Percentiles rank a stretch among this genome's conserved stretches.
Evolutionary conservation across 805 yeast species (phyloP).

Genomic region (Metschnikowia koreensis): DNA sequence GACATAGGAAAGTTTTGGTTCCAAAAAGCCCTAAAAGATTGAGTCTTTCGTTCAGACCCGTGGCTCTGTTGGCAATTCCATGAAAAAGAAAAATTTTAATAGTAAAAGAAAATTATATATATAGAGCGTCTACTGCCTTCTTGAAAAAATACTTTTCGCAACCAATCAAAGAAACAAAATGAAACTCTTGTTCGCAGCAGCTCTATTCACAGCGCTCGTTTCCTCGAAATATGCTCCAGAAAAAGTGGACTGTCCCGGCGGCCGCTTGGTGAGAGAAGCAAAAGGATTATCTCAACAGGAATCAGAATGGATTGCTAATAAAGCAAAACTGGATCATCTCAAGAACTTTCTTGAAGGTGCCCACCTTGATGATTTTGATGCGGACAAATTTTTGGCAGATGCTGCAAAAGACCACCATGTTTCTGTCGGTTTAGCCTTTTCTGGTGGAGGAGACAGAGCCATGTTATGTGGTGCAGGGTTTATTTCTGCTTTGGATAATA

Average conservation of each 20-base stretch:
- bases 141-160: neutral
- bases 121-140: neutral
- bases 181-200: neutral
- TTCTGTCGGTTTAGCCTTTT: slow-evolving; percentile 10
- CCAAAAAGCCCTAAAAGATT: neutral
- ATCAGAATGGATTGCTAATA: slow-evolving; percentile 6
- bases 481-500: slow-evolving; percentile 10
- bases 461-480: slow-evolving; percentile 12
- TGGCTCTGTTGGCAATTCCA: neutral
- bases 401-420: slow-evolving; percentile 2
- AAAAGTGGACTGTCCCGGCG: slow-evolving; percentile 4
- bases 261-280: slow-evolving; percentile 10
- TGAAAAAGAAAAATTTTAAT: too few relatives aligned
- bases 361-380: slow-evolving; percentile 9
- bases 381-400: neutral
- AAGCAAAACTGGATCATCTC: neutral
- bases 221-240: slow-evolving; percentile 7
- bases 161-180: neutral
- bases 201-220: neutral
- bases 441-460: slow-evolving; percentile 15
- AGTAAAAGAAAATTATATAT: too few relatives aligned
- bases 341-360: slow-evolving; percentile 7
- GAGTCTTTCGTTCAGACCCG: neutral
- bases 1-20: neutral
- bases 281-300: slow-evolving; percentile 2